A percentile compares a stretch with the other conserved stretches of the same genome.
phyloP scores from a whole-genome alignment of 202 grass and related monocot species.

The Panicum virgatum region DNA sequence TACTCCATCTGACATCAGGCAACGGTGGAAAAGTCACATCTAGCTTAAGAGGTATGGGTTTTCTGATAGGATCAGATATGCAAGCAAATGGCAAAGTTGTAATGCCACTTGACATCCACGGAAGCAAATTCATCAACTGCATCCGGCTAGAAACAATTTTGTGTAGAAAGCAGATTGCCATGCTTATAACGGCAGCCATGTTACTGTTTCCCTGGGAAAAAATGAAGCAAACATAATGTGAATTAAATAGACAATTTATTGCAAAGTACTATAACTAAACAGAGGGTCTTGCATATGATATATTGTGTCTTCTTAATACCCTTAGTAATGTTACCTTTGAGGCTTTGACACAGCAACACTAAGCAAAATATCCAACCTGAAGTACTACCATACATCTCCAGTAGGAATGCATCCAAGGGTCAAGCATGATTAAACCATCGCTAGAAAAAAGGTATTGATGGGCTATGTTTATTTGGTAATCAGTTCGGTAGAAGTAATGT shows the following conservation, averaged over 20 bases:
- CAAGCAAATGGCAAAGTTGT: constrained; percentile 79
- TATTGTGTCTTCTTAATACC: not conserved
- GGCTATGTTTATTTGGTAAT: not conserved
- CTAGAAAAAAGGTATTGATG: not conserved
- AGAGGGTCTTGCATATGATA: not conserved
- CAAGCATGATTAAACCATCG: not conserved
- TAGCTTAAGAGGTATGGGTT: constrained; percentile 75
- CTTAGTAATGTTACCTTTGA: not conserved
- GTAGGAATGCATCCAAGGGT: not conserved
- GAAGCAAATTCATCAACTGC: constrained; percentile 47
- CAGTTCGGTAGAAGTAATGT: not conserved
- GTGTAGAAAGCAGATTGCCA: constrained; percentile 57
- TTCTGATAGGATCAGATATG: constrained; percentile 75
- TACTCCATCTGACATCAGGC: constrained; percentile 80
- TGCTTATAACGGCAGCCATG: constrained; percentile 46
- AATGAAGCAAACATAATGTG: constrained; percentile 35
- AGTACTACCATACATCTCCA: not conserved
- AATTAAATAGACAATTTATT: constrained; percentile 23
- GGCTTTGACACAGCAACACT: not conserved
- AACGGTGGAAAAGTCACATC: constrained; percentile 72
- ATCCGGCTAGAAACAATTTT: constrained; percentile 45
- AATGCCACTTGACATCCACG: constrained; percentile 40
- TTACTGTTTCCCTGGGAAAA: constrained; percentile 60
- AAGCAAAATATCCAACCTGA: not conserved
- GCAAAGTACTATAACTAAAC: constrained; percentile 16